Conservation (phyloP, 2,329 filamentous ascomycete species). For the Calonectria hongkongensis region DNA sequence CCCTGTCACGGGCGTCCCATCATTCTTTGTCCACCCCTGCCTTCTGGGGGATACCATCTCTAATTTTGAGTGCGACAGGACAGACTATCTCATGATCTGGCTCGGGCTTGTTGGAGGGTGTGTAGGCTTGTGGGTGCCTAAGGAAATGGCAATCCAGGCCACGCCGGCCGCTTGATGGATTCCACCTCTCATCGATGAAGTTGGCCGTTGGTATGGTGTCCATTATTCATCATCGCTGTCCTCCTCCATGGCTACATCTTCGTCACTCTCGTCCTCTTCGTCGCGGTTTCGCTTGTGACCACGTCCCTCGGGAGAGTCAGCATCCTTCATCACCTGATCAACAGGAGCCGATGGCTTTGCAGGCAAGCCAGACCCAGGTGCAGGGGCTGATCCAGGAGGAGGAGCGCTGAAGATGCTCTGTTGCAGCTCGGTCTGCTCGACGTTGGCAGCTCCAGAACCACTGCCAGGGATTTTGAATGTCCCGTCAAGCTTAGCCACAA, state of each 20-base stretch:
- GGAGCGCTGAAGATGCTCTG: constrained; percentile 87
- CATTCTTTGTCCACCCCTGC: constrained; percentile 96
- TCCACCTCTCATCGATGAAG: constrained; percentile 45
- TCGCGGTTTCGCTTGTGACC: constrained; percentile 83
- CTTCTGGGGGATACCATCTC: constrained; percentile 88
- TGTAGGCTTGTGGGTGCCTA: constrained; percentile 86
- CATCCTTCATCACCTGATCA: constrained; percentile 71
- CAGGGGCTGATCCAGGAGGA: constrained; percentile 69
- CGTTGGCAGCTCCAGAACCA: constrained; percentile 69
- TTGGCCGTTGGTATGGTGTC: constrained; percentile 44
- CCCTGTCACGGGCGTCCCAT: constrained; percentile 84
- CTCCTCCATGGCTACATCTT: constrained; percentile 81
- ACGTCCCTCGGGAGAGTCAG: constrained; percentile 72
- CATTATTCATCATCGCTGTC: constrained; percentile 82
- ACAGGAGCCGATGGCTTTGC: constrained; percentile 69
- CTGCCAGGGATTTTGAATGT: constrained; percentile 84
- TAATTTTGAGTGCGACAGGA: constrained; percentile 75
- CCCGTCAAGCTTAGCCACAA: constrained; percentile 92
- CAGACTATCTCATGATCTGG: constrained; percentile 90
- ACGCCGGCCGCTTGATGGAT: constrained; percentile 34
- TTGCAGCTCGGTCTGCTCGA: constrained; percentile 83
- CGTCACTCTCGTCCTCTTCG: constrained; percentile 79
- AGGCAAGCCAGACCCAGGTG: constrained; percentile 63
- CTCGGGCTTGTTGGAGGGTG: constrained; percentile 89
- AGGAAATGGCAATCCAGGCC: constrained; percentile 74